A percentile compares a stretch with the other conserved stretches of the same genome.
Evolutionary conservation across 2,329 filamentous ascomycete species (phyloP).

Genomic region (Stagonosporopsis vannaccii): DNA sequence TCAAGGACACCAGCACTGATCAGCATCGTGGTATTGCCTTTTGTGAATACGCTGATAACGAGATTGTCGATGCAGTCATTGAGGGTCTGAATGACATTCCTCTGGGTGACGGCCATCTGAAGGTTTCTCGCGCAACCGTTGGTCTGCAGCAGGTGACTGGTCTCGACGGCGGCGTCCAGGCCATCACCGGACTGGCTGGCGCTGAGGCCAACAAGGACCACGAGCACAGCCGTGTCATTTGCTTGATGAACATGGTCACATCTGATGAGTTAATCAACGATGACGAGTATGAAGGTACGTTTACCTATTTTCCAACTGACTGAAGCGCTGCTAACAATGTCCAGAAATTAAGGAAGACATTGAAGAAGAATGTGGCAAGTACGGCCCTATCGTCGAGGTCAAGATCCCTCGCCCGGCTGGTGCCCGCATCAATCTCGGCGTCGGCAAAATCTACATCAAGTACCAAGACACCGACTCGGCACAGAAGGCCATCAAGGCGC

Average conservation of each 20-base stretch:
- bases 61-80: constrained; percentile 82
- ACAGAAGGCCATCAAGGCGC: constrained; percentile 82
- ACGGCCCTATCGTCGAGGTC: constrained; percentile 81
- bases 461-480: constrained; percentile 81
- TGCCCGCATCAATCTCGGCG: constrained; percentile 83
- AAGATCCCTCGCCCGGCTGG: constrained; percentile 90
- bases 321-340: constrained; percentile 8
- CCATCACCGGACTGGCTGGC: constrained; percentile 96
- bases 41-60: constrained; percentile 87
- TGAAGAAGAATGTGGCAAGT: constrained; percentile 90
- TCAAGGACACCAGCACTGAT: constrained; percentile 84
- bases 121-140: constrained; percentile 87
- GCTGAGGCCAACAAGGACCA: constrained; percentile 76
- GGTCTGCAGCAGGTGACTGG: constrained; percentile 92
- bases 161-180: constrained; percentile 94
- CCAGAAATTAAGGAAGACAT: constrained; percentile 94
- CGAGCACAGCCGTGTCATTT: constrained; percentile 83
- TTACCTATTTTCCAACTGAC: not conserved
- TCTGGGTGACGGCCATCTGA: constrained; percentile 84
- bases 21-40: constrained; percentile 95
- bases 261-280: constrained; percentile 91
- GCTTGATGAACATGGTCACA: constrained; percentile 98
- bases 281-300: constrained; percentile 91
- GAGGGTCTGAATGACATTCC: constrained; percentile 94
- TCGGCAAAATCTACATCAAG: constrained; percentile 98